Evolutionary conservation across 2,329 filamentous ascomycete genomes (phyloP).

Genomic region (Arthrinium phaeospermum): DNA sequence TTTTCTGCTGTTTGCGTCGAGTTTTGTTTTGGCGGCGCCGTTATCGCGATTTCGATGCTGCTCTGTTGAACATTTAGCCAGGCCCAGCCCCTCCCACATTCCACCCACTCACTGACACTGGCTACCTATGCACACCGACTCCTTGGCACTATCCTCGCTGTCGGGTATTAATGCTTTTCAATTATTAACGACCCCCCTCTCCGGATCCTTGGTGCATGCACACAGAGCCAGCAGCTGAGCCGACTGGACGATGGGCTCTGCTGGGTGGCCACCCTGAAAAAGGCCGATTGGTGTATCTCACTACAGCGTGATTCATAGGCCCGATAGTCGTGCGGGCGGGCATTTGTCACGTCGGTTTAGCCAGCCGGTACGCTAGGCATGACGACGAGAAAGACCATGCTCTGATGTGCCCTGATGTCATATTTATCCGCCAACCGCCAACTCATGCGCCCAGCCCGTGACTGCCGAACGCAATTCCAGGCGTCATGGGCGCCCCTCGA

Average conservation of each 20-base stretch:
- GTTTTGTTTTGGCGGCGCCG: too few relatives aligned
- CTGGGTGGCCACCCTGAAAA: slow-evolving; percentile 4
- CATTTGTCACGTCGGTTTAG: slow-evolving; percentile 10
- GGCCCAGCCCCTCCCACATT: not conserved
- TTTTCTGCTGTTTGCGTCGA: not conserved
- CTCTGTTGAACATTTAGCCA: too few relatives aligned
- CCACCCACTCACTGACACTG: not conserved
- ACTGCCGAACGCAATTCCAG: not conserved
- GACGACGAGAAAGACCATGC: not conserved
- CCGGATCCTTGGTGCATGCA: not conserved
- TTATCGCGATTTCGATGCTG: too few relatives aligned
- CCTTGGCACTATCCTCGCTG: slow-evolving; percentile 1
- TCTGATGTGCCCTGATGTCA: not conserved
- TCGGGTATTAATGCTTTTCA: not conserved
- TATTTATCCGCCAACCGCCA: not conserved
- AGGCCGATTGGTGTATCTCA: slow-evolving; percentile 5
- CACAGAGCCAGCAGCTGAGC: not conserved
- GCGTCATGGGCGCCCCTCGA: not conserved
- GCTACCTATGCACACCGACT: not conserved
- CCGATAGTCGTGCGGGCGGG: not conserved
- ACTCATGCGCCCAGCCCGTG: not conserved
- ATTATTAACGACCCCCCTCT: not conserved
- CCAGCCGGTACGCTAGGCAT: slow-evolving; percentile 4
- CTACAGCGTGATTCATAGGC: slow-evolving; percentile 1
- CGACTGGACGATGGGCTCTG: not conserved